Evolutionary conservation across 257 asterid species (phyloP).

Genomic region (Thymus mandschuricus): DNA sequence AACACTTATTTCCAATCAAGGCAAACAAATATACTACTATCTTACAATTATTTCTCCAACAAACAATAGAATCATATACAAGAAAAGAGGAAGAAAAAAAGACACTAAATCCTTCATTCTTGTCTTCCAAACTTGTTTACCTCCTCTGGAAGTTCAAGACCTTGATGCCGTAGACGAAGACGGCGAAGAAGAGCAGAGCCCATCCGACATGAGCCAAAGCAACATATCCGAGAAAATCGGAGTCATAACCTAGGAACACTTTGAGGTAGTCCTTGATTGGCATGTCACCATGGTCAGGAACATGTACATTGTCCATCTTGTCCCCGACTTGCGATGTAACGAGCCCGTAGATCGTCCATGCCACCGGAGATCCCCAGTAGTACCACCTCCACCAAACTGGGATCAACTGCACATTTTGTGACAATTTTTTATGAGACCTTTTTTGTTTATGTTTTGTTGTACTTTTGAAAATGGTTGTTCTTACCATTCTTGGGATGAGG

Average conservation of each 20-base stretch:
- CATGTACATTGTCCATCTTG: conserved; percentile 40
- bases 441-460: not conserved
- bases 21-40: no score
- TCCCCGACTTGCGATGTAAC: conserved; percentile 62
- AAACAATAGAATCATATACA: conserved; percentile 20
- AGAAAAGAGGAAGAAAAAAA: not conserved
- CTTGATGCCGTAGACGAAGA: conserved; percentile 68
- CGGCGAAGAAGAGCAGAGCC: conserved; percentile 62
- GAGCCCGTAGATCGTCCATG: conserved; percentile 58
- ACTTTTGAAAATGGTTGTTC: not conserved
- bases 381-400: conserved; percentile 87
- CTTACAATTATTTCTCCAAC: no score
- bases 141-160: conserved; percentile 74
- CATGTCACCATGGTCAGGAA: conserved; percentile 54
- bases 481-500: conserved; percentile 72
- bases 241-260: conserved; percentile 50
- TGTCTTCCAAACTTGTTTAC: conserved; percentile 28
- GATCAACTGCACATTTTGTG: conserved; percentile 45
- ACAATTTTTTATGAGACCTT: not conserved
- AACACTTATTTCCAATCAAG: no score
- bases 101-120: not conserved
- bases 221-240: conserved; percentile 65
- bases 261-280: conserved; percentile 60
- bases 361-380: conserved; percentile 74
- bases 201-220: conserved; percentile 70